A percentile compares a stretch with the other conserved stretches of the same genome.
phyloP scores from a whole-genome alignment of 2,329 filamentous ascomycete species.

The Aspergillus fumigatiaffinis region DNA sequence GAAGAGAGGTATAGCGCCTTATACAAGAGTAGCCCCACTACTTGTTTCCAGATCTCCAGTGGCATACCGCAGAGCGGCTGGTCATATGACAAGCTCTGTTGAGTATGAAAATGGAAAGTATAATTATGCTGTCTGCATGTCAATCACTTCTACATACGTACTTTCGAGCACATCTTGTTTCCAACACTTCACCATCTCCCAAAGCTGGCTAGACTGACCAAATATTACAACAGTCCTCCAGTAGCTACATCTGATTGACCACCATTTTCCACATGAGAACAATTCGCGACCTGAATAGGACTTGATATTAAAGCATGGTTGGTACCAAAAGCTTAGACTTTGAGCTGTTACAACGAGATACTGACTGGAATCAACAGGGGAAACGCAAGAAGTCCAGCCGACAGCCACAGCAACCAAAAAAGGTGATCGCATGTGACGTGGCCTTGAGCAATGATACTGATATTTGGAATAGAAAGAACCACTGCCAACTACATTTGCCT shows the following conservation, averaged over 20 bases:
- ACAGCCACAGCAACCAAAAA: constrained; percentile 78
- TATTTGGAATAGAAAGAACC: constrained; percentile 38
- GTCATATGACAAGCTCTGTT: not conserved
- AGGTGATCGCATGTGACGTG: constrained; percentile 49
- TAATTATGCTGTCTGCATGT: too few relatives aligned
- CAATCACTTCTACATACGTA: not conserved
- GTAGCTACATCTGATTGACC: not conserved
- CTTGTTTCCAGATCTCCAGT: not conserved
- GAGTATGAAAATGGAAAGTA: not conserved
- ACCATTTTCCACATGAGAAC: not conserved
- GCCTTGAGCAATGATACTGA: constrained; percentile 1
- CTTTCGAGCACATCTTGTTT: not conserved
- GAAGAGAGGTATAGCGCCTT: too few relatives aligned
- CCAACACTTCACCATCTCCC: not conserved
- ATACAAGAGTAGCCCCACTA: not conserved
- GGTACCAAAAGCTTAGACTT: not conserved
- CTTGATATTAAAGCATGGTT: constrained; percentile 6
- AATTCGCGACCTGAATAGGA: not conserved
- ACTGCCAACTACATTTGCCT: constrained; percentile 76
- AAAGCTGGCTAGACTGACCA: not conserved
- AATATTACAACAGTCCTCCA: not conserved
- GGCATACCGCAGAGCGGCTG: not conserved
- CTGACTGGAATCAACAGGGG: constrained; percentile 53
- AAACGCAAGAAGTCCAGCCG: constrained; percentile 86
- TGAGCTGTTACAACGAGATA: not conserved